A percentile compares a stretch with the other conserved stretches of the same genome.
phyloP scores from a whole-genome alignment of 1,284 basidiomycete species.

The Exobasidium cylindrosporum region DNA sequence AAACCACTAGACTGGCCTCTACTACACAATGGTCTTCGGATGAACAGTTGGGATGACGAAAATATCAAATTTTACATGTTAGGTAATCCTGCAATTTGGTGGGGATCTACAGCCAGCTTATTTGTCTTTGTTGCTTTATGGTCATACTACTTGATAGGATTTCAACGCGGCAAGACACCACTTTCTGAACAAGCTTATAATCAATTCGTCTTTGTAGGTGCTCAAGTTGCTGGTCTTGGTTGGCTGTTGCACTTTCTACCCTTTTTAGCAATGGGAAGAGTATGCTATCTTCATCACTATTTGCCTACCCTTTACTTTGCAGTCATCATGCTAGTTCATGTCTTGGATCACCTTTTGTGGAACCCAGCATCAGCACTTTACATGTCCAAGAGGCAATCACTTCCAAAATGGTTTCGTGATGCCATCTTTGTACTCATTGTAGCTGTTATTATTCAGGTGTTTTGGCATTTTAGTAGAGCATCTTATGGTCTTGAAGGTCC shows the following conservation, averaged over 20 bases:
- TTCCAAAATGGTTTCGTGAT: conserved; percentile 30
- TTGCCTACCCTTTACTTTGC: conserved; percentile 93
- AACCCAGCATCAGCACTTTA: conserved; percentile 55
- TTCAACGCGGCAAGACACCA: conserved; percentile 84
- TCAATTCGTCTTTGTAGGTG: conserved; percentile 88
- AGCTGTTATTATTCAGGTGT: conserved; percentile 68
- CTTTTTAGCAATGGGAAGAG: conserved; percentile 52
- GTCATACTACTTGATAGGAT: conserved; percentile 72
- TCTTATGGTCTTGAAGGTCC: conserved; percentile 86
- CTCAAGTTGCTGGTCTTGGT: conserved; percentile 83
- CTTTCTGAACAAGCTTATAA: conserved; percentile 86
- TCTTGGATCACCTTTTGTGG: conserved; percentile 80
- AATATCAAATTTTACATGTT: conserved; percentile 86
- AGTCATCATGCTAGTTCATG: conserved; percentile 82
- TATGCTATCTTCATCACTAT: conserved; percentile 86
- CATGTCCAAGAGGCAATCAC: conserved; percentile 64
- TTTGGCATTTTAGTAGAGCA: conserved; percentile 89
- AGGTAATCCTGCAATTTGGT: conserved; percentile 90
- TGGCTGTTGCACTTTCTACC: conserved; percentile 69
- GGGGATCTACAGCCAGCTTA: conserved; percentile 72
- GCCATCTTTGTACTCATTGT: conserved; percentile 69
- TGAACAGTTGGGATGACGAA: conserved; percentile 92
- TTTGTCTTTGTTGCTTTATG: conserved; percentile 63
- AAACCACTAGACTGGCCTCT: conserved; percentile 91
- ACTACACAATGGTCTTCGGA: conserved; percentile 75